phyloP scores from a whole-genome alignment of 768 basidiomycete genomes.

The Russula dissimulans region DNA sequence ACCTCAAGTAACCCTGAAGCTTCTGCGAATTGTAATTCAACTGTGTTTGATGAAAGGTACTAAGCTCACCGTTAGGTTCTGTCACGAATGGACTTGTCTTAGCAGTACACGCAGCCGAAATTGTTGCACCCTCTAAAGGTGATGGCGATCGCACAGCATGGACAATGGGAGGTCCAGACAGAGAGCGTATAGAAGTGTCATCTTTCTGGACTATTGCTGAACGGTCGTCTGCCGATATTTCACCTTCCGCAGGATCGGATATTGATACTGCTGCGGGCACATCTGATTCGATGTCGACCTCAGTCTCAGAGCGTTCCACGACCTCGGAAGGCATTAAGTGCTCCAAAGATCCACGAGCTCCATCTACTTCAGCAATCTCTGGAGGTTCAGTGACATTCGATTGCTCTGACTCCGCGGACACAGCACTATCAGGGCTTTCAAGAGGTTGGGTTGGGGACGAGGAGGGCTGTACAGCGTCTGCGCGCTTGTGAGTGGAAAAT shows the following conservation, averaged over 20 bases:
- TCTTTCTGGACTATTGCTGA: background rate
- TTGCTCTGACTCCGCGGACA: background rate
- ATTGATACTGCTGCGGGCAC: background rate
- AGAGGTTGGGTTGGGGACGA: background rate
- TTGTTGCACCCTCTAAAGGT: background rate
- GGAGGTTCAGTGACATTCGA: background rate
- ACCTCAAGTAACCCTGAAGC: background rate
- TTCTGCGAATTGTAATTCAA: background rate
- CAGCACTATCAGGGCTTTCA: background rate
- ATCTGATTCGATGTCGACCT: background rate
- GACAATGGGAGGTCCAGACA: background rate
- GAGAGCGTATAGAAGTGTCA: background rate
- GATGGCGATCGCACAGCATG: background rate
- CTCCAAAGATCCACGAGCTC: background rate
- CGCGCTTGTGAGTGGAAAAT: background rate
- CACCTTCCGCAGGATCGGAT: background rate
- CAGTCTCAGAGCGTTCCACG: background rate
- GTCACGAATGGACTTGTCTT: background rate
- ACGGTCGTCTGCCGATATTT: background rate
- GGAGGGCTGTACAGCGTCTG: background rate
- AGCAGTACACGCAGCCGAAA: background rate
- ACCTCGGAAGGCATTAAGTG: background rate
- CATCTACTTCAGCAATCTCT: background rate
- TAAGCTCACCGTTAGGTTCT: background rate
- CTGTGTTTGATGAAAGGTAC: background rate